These are phyloP conservation scores for Sporothrix protearum DNA, from an alignment of 2,329 filamentous ascomycete species.

Conservation along the genomic window DNA sequence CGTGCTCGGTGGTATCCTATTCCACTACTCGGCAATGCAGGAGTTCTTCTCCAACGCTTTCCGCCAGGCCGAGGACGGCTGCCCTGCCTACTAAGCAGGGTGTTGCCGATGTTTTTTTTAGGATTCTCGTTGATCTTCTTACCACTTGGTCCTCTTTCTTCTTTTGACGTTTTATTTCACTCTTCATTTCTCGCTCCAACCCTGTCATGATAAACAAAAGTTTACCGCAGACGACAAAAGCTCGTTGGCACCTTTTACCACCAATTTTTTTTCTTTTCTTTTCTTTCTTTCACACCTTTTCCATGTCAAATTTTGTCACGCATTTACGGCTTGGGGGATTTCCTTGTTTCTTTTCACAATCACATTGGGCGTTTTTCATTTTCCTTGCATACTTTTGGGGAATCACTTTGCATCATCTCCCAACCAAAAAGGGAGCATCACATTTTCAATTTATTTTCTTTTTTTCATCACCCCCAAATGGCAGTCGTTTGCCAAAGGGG, in stretches of 20 bases:
- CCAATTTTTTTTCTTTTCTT: neutral
- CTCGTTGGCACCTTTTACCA: neutral
- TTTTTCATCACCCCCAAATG: neutral
- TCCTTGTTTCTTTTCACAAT: neutral
- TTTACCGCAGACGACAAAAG: neutral
- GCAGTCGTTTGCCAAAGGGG: neutral
- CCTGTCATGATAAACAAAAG: neutral
- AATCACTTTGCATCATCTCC: neutral
- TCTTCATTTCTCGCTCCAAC: neutral
- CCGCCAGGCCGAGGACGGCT: constrained; percentile 60
- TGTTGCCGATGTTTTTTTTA: neutral
- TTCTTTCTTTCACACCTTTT: neutral
- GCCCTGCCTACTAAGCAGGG: constrained; percentile 49
- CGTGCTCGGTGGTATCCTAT: constrained; percentile 91
- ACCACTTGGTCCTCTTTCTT: neutral
- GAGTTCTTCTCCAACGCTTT: constrained; percentile 83
- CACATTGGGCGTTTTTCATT: neutral
- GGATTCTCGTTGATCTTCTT: neutral
- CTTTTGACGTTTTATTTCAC: neutral
- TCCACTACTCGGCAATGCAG: constrained; percentile 95
- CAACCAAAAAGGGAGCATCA: neutral
- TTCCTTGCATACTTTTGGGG: constrained; percentile 10
- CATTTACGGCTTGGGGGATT: constrained; percentile 5
- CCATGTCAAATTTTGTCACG: constrained; percentile 1
- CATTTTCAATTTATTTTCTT: neutral